phyloP scores from a whole-genome alignment of 1,139 yeast genomes.

The Pichia sp. region DNA sequence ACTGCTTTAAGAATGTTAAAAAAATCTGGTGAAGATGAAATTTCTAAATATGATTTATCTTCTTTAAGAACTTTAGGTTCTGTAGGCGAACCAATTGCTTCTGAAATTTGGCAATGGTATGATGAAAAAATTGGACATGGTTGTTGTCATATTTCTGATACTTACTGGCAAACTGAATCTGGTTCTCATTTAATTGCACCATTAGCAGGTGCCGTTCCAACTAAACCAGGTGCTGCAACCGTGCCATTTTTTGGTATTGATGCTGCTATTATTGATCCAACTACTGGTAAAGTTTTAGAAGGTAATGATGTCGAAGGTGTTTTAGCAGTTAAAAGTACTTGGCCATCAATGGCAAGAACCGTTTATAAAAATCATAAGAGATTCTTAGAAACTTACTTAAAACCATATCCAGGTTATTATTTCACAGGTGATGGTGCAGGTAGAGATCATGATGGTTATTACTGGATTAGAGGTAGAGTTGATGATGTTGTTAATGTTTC shows the following conservation, averaged over 20 bases:
- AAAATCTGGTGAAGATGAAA: slow-evolving; percentile 85
- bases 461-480: slow-evolving; percentile 98
- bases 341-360: slow-evolving; percentile 99
- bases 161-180: slow-evolving; percentile 99
- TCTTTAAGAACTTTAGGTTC: slow-evolving; percentile 93
- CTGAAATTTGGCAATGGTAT: slow-evolving; percentile 99
- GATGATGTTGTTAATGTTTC: slow-evolving; percentile 98
- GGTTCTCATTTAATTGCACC: slow-evolving; percentile 97
- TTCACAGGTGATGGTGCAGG: slow-evolving; percentile 99
- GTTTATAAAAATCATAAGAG: slow-evolving; percentile 89
- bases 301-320: slow-evolving; percentile 98
- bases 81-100: slow-evolving; percentile 98
- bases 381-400: slow-evolving; percentile 87
- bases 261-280: slow-evolving; percentile 88
- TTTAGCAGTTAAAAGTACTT: slow-evolving; percentile 76
- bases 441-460: slow-evolving; percentile 93
- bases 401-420: slow-evolving; percentile 94
- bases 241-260: slow-evolving; percentile 94
- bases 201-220: slow-evolving; percentile 88
- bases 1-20: slow-evolving; percentile 93
- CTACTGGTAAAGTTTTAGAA: slow-evolving; percentile 69
- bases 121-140: slow-evolving; percentile 85
- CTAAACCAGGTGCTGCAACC: slow-evolving; percentile 96
- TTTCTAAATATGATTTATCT: slow-evolving; percentile 79
- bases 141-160: slow-evolving; percentile 83